Evolutionary conservation across 2,329 filamentous ascomycete species (phyloP).

Genomic region (Leptosphaerulina australis): DNA sequence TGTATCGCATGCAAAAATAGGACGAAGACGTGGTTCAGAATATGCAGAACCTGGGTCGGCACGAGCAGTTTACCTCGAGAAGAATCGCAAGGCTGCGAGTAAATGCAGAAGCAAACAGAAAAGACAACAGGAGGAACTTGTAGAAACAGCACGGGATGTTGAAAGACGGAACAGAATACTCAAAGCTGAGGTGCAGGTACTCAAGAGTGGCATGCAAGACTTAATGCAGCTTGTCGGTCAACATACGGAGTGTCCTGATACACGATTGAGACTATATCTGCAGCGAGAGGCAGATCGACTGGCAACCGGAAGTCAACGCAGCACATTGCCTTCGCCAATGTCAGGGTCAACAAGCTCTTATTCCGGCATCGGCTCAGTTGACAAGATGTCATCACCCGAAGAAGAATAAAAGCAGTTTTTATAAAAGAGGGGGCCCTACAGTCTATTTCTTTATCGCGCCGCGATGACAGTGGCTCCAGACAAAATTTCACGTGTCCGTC

Average conservation of each 20-base stretch:
- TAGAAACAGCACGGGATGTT: slow-evolving; percentile 49
- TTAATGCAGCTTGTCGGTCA: slow-evolving; percentile 34
- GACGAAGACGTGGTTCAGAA: slow-evolving; percentile 26
- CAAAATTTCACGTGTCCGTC: neutral
- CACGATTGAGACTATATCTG: slow-evolving; percentile 31
- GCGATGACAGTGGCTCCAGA: neutral
- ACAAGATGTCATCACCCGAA: neutral
- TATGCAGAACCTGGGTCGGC: slow-evolving; percentile 35
- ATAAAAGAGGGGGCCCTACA: neutral
- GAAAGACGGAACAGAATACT: slow-evolving; percentile 38
- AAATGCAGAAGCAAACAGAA: slow-evolving; percentile 74
- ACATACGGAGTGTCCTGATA: slow-evolving; percentile 36
- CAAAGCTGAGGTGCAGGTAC: slow-evolving; percentile 35
- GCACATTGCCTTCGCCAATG: neutral
- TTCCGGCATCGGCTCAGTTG: neutral
- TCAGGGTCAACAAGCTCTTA: neutral
- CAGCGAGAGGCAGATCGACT: slow-evolving; percentile 37
- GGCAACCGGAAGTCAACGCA: slow-evolving; percentile 2
- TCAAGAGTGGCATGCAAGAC: slow-evolving; percentile 29
- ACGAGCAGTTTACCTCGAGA: slow-evolving; percentile 58
- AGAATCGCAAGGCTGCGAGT: slow-evolving; percentile 73
- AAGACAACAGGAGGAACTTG: slow-evolving; percentile 58
- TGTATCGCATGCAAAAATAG: neutral
- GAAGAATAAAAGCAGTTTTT: neutral
- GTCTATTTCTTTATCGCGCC: neutral